Percentiles rank a stretch among this genome's conserved stretches.
Conservation (phyloP, 2,329 filamentous ascomycete genomes). For the Aspergillus phoenicis region DNA sequence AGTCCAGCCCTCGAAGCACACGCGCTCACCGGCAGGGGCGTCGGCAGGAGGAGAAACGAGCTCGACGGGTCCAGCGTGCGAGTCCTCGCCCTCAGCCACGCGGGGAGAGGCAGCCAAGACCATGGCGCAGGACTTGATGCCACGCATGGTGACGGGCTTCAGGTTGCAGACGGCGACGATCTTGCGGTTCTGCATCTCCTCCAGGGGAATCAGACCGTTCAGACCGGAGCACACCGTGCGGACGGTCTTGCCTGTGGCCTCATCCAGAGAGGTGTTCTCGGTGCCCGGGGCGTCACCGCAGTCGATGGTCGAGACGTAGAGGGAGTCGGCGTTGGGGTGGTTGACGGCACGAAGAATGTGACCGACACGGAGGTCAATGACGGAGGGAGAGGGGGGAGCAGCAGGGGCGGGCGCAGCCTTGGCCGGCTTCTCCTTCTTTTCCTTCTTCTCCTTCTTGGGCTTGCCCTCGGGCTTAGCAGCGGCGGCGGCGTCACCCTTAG, state of each 20-base stretch:
- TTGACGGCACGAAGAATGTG: conserved; percentile 95
- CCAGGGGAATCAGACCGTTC: conserved; percentile 87
- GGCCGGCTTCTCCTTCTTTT: conserved; percentile 72
- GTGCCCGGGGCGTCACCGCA: conserved; percentile 84
- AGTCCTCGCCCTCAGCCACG: conserved; percentile 76
- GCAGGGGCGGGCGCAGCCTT: conserved; percentile 71
- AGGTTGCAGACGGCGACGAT: conserved; percentile 96
- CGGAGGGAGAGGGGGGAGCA: conserved; percentile 75
- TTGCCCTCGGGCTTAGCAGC: conserved; percentile 50
- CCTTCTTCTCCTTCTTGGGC: conserved; percentile 56
- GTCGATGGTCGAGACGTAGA: conserved; percentile 93
- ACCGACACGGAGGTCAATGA: conserved; percentile 94
- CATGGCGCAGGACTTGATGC: conserved; percentile 81
- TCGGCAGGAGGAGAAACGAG: conserved; percentile 81
- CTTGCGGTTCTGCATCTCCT: conserved; percentile 95
- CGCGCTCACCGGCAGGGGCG: conserved; percentile 78
- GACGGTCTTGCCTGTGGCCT: conserved; percentile 87
- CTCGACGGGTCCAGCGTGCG: conserved; percentile 90
- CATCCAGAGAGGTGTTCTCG: conserved; percentile 75
- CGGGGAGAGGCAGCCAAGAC: conserved; percentile 91
- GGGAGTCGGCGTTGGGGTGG: conserved; percentile 94
- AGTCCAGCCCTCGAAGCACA: conserved; percentile 88
- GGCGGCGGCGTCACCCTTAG: conserved; percentile 52
- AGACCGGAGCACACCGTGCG: conserved; percentile 96
- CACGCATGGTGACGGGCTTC: conserved; percentile 99